Base-by-base conservation (phyloP, 169 alveolate genomes). In the Eimeria tenella region DNA sequence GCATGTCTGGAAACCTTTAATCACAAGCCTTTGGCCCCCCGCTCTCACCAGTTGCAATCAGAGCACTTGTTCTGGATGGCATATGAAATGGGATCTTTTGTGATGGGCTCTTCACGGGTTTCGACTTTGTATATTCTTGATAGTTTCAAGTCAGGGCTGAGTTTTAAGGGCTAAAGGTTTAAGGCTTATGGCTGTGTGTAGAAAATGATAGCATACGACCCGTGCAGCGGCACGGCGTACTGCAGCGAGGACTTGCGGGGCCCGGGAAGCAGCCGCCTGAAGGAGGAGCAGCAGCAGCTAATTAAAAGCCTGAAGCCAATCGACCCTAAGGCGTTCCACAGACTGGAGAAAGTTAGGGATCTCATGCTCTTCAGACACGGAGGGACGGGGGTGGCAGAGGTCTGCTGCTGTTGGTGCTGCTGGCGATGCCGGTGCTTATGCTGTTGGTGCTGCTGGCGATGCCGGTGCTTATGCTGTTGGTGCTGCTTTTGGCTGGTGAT, bases 301-400 rank as follows among this genome's bases (percentile, higher is more conserved):
- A 73, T 92, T 56, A 13, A 52, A 11, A 5, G 10, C 25, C 96
- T 96, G 63, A 96, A 96, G 86, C 95, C 86, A 23, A 70, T 95
- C 53, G 98, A 96, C 70, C 96, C 91, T 23, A 96, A 96, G 90
- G 90, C 94, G 70, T 81, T 90, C 9, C 62, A 75, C 31, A 68
- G 97, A 62, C 91, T 96, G 55, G 95, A 94, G 50, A 96, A 96
- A 86, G 95, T 96, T 31, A 58, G 94, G n/a, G 97, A 96, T 74
- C 87, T 96, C 95, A 97, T 96, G 53, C 88, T 96, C 8, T 96
- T 93, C 89, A 94, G 98, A 70, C 93, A 96, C 93, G 98, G 98
- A 42, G 75, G 94, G 60, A 96, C 98, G 9, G 98, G 98, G 21
- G 96, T 96, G 56, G 89, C 89, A 21, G 81, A 63, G 82, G 95